Evolutionary conservation across 1,284 basidiomycete genomes (phyloP), one percentile per base, ranked within the genome.

Genomic region (Neotropicomus parvogracilis): DNA sequence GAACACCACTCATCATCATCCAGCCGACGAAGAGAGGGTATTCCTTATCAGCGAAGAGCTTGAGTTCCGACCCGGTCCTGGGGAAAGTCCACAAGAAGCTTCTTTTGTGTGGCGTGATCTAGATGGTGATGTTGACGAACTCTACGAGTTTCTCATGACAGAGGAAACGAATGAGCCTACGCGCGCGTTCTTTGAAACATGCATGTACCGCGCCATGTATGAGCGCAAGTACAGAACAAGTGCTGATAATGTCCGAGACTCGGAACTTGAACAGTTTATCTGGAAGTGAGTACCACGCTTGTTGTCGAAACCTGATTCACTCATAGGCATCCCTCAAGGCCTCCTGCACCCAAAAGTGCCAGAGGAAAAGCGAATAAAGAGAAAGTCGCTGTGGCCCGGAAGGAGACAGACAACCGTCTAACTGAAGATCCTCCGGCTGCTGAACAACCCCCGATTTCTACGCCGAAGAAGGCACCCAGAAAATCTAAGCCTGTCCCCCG

Each of bases 131-230:
- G 70, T 83, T 17, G 84, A 90, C 55, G 90, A 93, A 59, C 75
- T 86, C 42, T 90, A 84, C 59, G 88, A 94, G 66, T 93, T 90
- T 60, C 82, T 90, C 40, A 67, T 66, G 54, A 83, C 84, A 2
- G 71, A 75, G 36, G 89, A 86, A 14, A 89, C 91, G 12, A 91
- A 91, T 57, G 84, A 77, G 16, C 91, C 91, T 1, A 93, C 91
- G 6, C 81, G 81, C 42, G 83, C 86, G 13, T 88, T 89, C 69
- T 97, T 97, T 64, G 92, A 97, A 68, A 85, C 90, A 39, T 94
- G 93, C 66, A 88, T 94, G 75, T 87, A 97, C 57, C 85, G 91
- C 35, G 95, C 95, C 49, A 91, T 95, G 78, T 97, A 86, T 67
- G 95, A 97, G 67, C 80, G 91, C 70, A 95, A 94, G 73, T 86